Percentiles rank a stretch among this genome's conserved stretches.
Evolutionary conservation across 345 rosid genomes (phyloP).

Genomic region (Pugionium dolabratum): DNA sequence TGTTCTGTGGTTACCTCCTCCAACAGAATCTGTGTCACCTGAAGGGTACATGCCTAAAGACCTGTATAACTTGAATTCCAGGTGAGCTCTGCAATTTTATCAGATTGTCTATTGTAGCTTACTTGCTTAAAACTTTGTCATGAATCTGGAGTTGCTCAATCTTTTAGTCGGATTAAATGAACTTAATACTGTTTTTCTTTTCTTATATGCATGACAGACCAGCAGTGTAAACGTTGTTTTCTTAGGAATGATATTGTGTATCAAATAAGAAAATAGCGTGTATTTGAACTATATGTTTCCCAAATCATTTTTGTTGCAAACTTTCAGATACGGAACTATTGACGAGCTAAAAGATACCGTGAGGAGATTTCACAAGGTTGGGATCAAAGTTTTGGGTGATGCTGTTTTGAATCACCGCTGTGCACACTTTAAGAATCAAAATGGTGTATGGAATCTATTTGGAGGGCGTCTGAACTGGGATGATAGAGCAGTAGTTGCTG

Average conservation of each 20-base stretch:
- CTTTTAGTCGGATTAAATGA: conserved; percentile 16
- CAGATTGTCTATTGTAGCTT: background rate
- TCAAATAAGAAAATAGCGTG: background rate
- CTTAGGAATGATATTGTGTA: conserved; percentile 12
- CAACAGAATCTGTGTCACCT: conserved; percentile 96
- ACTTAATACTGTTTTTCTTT: conserved; percentile 20
- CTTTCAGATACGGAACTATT: conserved; percentile 74
- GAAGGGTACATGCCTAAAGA: conserved; percentile 99
- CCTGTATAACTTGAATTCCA: conserved; percentile 83
- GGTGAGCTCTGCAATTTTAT: conserved; percentile 44
- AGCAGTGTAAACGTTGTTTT: conserved; percentile 1
- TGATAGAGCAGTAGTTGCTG: conserved; percentile 88
- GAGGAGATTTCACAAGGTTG: conserved; percentile 62
- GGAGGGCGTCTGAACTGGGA: conserved; percentile 97
- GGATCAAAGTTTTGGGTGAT: conserved; percentile 89
- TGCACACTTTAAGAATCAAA: conserved; percentile 80
- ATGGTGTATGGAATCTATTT: conserved; percentile 91
- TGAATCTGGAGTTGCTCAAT: conserved; percentile 5
- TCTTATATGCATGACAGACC: background rate
- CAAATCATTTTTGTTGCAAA: conserved; percentile 10
- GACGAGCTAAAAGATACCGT: conserved; percentile 82
- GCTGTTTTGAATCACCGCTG: conserved; percentile 95
- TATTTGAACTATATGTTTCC: background rate
- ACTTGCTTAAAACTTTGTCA: conserved; percentile 5
- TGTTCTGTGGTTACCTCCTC: conserved; percentile 92